Conservation (phyloP, 176 grass and related monocot genomes). For the Bolboschoenus planiculmis region DNA sequence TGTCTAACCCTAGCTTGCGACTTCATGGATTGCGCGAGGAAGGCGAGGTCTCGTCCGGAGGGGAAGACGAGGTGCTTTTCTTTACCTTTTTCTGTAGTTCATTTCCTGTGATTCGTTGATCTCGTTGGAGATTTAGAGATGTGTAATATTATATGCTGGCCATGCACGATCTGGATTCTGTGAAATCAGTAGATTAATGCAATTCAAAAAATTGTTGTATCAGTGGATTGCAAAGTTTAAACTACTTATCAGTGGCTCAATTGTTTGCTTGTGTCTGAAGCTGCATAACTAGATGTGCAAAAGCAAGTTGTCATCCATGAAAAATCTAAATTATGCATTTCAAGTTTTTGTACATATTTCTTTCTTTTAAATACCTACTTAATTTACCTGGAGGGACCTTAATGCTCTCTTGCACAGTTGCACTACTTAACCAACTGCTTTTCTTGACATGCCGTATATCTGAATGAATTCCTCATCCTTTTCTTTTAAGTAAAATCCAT, state of each 20-base stretch:
- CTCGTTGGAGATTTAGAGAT: neutral
- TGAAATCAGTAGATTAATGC: neutral
- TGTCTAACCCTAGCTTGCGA: neutral
- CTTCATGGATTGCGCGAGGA: slow-evolving; percentile 35
- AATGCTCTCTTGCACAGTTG: too few species aligned
- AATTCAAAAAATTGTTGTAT: neutral
- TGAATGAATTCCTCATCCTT: too few species aligned
- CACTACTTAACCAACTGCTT: too few species aligned
- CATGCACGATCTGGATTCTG: neutral
- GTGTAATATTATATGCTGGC: neutral
- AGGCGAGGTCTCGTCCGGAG: slow-evolving; percentile 58
- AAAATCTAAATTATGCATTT: too few species aligned
- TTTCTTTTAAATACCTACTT: too few species aligned
- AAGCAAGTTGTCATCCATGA: too few species aligned
- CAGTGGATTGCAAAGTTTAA: neutral
- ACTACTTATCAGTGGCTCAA: neutral
- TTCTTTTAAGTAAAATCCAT: too few species aligned
- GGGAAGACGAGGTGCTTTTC: slow-evolving; percentile 41
- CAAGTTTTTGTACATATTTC: too few species aligned
- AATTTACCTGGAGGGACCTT: too few species aligned
- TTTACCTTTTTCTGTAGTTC: neutral
- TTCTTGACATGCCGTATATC: too few species aligned
- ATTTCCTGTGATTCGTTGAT: neutral
- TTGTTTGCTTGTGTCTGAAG: neutral
- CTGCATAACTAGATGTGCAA: neutral